Evolutionary conservation across 257 asterid genomes (phyloP).

Genomic region (Ligustrum vulgare): DNA sequence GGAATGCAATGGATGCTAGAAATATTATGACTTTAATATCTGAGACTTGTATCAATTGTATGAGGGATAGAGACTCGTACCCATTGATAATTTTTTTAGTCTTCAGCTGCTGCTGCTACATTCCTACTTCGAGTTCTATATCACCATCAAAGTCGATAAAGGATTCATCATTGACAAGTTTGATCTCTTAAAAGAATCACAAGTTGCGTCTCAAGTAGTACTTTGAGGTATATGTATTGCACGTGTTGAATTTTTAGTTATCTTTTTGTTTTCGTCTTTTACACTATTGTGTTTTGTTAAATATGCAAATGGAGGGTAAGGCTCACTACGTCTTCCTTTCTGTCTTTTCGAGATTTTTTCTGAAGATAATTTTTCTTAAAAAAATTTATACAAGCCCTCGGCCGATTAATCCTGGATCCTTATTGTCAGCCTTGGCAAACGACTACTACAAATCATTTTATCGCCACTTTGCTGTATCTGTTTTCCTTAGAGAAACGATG

Average conservation of each 20-base stretch:
- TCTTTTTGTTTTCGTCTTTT: background rate
- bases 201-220: background rate
- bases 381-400: background rate
- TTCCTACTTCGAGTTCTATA: background rate
- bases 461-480: background rate
- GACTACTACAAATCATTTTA: no score
- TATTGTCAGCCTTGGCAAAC: no score
- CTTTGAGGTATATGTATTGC: background rate
- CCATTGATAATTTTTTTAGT: background rate
- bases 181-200: background rate
- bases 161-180: no score
- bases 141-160: no score
- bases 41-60: background rate
- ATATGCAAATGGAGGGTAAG: background rate
- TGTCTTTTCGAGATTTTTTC: background rate
- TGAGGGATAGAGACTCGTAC: background rate
- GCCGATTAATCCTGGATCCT: background rate
- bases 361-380: background rate
- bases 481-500: slow-evolving; percentile 36
- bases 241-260: background rate
- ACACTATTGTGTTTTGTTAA: background rate
- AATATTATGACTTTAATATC: background rate
- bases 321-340: background rate
- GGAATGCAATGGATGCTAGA: background rate
- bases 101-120: background rate